Evolutionary conservation across 2,329 filamentous ascomycete species (phyloP).

Genomic region (Diaporthe amygdali): DNA sequence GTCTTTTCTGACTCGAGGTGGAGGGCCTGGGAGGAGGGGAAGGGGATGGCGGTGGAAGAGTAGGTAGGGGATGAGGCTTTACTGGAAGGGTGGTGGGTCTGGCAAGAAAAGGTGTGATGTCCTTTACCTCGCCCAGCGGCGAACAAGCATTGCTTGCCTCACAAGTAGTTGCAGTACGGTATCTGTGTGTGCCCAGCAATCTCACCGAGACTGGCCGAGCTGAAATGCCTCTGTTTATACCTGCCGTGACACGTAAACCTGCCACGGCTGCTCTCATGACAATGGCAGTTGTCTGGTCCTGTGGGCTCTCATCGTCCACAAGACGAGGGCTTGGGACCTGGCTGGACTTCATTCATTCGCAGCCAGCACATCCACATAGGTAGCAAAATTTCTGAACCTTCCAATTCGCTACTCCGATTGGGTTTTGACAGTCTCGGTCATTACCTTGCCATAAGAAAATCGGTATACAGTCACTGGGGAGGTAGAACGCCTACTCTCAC

Average conservation of each 20-base stretch:
- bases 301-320: neutral
- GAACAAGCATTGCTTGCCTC: neutral
- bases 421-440: neutral
- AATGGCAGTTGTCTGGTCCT: neutral
- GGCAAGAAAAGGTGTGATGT: neutral
- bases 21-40: slow-evolving; percentile 39
- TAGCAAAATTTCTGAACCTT: neutral
- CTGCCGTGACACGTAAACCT: neutral
- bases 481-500: neutral
- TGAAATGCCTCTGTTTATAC: neutral
- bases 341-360: neutral
- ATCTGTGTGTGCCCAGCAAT: neutral
- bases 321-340: neutral
- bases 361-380: neutral
- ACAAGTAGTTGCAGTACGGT: neutral
- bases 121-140: neutral
- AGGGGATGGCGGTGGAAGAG: neutral
- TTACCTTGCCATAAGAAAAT: neutral
- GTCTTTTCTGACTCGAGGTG: slow-evolving; percentile 46
- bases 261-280: neutral
- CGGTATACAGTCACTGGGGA: neutral
- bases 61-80: neutral
- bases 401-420: neutral
- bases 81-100: neutral
- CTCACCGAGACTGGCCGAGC: neutral